These are phyloP conservation scores for Thalia dealbata DNA, from an alignment of 176 grass and related monocot genomes.

Conservation along the genomic window DNA sequence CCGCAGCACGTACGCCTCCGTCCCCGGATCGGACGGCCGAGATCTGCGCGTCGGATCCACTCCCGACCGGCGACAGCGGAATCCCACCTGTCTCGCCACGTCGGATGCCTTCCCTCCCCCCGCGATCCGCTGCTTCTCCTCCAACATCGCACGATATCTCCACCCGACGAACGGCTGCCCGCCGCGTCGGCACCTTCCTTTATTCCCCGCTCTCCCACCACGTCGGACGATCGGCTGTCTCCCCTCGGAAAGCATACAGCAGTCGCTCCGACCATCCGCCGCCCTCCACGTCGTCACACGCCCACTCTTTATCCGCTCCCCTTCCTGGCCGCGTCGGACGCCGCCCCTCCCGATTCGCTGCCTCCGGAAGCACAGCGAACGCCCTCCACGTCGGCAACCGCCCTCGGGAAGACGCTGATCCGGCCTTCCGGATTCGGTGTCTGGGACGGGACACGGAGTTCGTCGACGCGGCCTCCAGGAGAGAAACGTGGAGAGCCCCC, in stretches of 20 bases:
- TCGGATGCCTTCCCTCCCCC: neutral
- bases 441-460: no score
- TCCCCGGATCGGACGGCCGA: constrained; percentile 1
- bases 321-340: no score
- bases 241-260: no score
- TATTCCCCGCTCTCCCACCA: neutral
- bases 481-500: no score
- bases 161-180: neutral
- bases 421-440: no score
- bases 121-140: neutral
- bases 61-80: constrained; percentile 11
- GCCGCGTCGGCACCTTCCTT: neutral
- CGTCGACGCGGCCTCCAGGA: no score
- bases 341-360: no score
- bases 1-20: neutral
- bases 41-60: neutral
- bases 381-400: no score
- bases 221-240: neutral
- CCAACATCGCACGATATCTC: neutral
- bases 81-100: constrained; percentile 18
- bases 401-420: no score
- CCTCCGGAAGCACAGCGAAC: no score
- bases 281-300: no score
- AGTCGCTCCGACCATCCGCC: neutral
- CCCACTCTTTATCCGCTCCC: no score